phyloP scores from a whole-genome alignment of 805 yeast species.

The Candida endomychidarum region DNA sequence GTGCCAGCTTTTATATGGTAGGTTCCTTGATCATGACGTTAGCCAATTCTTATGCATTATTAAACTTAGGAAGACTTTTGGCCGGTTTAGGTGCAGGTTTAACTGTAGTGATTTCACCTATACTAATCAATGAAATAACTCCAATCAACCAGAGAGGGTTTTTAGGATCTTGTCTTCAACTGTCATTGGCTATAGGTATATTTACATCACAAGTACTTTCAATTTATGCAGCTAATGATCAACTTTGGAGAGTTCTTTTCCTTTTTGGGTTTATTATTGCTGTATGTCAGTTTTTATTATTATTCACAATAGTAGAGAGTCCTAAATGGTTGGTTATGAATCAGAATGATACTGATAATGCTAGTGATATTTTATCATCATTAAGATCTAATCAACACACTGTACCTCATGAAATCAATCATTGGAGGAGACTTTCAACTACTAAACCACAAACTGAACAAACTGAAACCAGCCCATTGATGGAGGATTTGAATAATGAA shows the following conservation, averaged over 20 bases:
- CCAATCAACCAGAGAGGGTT: constrained; percentile 43
- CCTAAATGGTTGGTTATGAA: constrained; percentile 44
- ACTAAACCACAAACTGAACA: constrained; percentile 1
- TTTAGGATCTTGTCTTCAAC: constrained; percentile 39
- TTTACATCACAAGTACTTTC: constrained; percentile 34
- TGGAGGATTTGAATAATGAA: constrained; percentile 11
- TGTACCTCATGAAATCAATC: constrained; percentile 34
- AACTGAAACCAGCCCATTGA: constrained; percentile 11
- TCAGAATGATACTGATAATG: constrained; percentile 27
- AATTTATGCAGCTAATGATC: constrained; percentile 32
- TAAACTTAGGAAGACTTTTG: constrained; percentile 34
- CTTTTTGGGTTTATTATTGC: constrained; percentile 26
- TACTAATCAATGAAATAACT: constrained; percentile 39
- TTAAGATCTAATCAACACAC: constrained; percentile 32
- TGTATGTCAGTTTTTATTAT: constrained; percentile 25
- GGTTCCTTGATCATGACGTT: constrained; percentile 31
- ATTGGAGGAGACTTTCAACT: constrained; percentile 31
- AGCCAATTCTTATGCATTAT: constrained; percentile 18
- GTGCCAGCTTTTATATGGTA: constrained; percentile 21
- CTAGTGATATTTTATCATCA: constrained; percentile 26
- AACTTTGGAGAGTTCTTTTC: constrained; percentile 39
- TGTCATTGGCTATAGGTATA: constrained; percentile 41
- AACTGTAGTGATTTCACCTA: constrained; percentile 40
- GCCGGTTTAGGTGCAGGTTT: constrained; percentile 42
- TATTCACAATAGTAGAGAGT: constrained; percentile 39